phyloP scores from a whole-genome alignment of 2,329 filamentous ascomycete species.

The Apiospora malaysiana region DNA sequence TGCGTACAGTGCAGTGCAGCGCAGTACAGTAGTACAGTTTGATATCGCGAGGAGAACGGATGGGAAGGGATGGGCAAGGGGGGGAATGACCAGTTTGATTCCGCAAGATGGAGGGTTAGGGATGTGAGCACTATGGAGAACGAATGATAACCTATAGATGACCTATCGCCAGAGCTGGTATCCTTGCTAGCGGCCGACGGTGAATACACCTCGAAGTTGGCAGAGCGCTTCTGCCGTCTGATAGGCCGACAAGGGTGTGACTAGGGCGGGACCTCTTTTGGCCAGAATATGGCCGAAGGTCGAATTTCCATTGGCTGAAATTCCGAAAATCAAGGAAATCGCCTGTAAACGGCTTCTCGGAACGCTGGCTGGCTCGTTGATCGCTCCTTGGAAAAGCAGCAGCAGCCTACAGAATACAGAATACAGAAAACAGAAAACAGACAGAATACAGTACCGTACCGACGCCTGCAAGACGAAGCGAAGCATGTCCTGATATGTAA shows the following conservation, averaged over 20 bases:
- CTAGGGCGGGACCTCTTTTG: conserved; percentile 3
- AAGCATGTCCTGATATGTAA: conserved; percentile 3
- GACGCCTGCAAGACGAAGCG: conserved; percentile 5
- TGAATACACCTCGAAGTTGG: conserved; percentile 19
- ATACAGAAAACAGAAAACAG: no score
- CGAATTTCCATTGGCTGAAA: conserved; percentile 22
- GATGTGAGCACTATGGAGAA: conserved; percentile 18
- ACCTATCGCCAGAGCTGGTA: conserved; percentile 19
- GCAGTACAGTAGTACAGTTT: neutral
- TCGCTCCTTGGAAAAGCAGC: neutral
- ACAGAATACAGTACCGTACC: neutral
- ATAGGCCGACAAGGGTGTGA: conserved; percentile 20
- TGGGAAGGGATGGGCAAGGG: conserved; percentile 16
- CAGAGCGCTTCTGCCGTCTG: conserved; percentile 20
- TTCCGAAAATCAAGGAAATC: conserved; percentile 14
- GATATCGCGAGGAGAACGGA: neutral
- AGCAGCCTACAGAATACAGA: no score
- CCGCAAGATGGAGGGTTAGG: conserved; percentile 20
- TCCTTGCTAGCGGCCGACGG: conserved; percentile 25
- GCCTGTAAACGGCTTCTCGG: conserved; percentile 20
- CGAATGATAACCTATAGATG: conserved; percentile 27
- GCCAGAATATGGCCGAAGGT: conserved; percentile 19
- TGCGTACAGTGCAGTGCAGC: conserved; percentile 6
- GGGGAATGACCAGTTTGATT: conserved; percentile 20
- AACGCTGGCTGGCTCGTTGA: neutral